These are phyloP conservation scores for Claviceps sp. DNA, from an alignment of 2,329 filamentous ascomycete species.

Conservation along the genomic window DNA sequence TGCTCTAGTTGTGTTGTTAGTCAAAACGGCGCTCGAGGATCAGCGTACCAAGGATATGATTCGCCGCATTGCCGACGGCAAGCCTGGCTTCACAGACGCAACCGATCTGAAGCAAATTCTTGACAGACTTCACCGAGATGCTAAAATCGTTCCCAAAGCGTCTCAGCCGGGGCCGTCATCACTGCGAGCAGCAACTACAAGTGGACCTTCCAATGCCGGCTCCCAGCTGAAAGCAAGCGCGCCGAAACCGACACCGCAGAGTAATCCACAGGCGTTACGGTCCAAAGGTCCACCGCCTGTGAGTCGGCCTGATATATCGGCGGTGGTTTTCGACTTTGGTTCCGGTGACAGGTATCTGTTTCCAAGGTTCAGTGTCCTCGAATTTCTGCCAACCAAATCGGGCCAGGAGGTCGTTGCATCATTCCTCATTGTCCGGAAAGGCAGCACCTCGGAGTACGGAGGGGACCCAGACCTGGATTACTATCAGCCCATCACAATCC, in stretches of 20 bases:
- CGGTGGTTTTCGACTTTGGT: slow-evolving; percentile 59
- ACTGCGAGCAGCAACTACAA: slow-evolving; percentile 15
- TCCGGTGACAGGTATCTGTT: slow-evolving; percentile 66
- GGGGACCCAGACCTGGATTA: slow-evolving; percentile 54
- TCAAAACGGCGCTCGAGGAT: slow-evolving; percentile 44
- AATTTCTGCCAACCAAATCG: slow-evolving; percentile 39
- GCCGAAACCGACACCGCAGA: slow-evolving; percentile 12
- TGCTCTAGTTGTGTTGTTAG: slow-evolving; percentile 40
- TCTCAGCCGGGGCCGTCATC: slow-evolving; percentile 15
- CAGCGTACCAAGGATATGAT: slow-evolving; percentile 35
- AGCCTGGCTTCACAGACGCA: slow-evolving; percentile 37
- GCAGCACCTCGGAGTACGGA: slow-evolving; percentile 50
- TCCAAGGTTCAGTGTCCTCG: slow-evolving; percentile 63
- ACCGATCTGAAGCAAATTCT: slow-evolving; percentile 39
- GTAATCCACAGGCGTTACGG: slow-evolving; percentile 39
- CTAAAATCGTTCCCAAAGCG: slow-evolving; percentile 21
- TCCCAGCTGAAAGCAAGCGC: slow-evolving; percentile 21
- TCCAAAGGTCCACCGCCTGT: slow-evolving; percentile 44
- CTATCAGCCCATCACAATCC: slow-evolving; percentile 61
- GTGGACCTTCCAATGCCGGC: slow-evolving; percentile 13
- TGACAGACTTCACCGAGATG: slow-evolving; percentile 32
- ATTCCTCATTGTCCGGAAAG: slow-evolving; percentile 64
- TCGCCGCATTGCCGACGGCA: slow-evolving; percentile 37
- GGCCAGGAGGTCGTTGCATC: slow-evolving; percentile 56
- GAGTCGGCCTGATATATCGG: slow-evolving; percentile 46